A percentile compares a stretch with the other conserved stretches of the same genome.
These are phyloP conservation scores for Lentinus tigrinus DNA, from an alignment of 768 basidiomycete genomes.

Conservation along the genomic window DNA sequence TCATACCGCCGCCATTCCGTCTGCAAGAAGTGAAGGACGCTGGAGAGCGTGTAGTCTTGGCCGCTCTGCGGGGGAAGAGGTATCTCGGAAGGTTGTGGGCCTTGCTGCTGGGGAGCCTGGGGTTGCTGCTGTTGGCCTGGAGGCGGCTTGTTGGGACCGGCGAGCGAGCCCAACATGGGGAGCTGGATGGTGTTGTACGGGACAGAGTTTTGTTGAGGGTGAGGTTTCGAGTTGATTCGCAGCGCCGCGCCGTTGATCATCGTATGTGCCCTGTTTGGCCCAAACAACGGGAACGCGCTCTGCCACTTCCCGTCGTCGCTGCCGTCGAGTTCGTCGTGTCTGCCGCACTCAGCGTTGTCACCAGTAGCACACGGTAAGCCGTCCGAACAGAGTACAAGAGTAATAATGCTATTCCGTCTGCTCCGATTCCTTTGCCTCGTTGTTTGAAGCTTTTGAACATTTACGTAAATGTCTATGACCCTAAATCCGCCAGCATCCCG, in stretches of 20 bases:
- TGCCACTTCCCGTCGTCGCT: neutral
- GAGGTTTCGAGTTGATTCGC: conserved; percentile 25
- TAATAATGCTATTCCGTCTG: conserved; percentile 6
- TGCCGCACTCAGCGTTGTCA: neutral
- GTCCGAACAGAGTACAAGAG: neutral
- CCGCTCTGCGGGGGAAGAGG: conserved; percentile 82
- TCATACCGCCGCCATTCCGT: conserved; percentile 98
- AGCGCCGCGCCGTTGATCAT: conserved; percentile 26
- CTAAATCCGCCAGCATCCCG: neutral
- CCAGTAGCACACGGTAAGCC: neutral
- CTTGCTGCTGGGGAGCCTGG: conserved; percentile 52
- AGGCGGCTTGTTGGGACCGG: conserved; percentile 45
- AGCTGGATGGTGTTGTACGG: conserved; percentile 40
- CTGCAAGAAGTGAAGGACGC: conserved; percentile 95
- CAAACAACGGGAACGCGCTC: conserved; percentile 20
- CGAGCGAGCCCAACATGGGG: conserved; percentile 76
- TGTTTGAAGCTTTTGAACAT: conserved; percentile 8
- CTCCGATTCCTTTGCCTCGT: conserved; percentile 14
- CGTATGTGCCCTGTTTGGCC: conserved; percentile 23
- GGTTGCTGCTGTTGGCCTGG: conserved; percentile 40
- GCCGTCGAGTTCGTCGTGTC: neutral
- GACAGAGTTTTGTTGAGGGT: conserved; percentile 22
- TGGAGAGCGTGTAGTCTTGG: conserved; percentile 90
- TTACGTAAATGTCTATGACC: conserved; percentile 13
- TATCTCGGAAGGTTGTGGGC: conserved; percentile 51